A percentile compares a stretch with the other conserved stretches of the same genome.
phyloP scores from a whole-genome alignment of 1,284 basidiomycete species.

The Afroboletus lepidellus region DNA sequence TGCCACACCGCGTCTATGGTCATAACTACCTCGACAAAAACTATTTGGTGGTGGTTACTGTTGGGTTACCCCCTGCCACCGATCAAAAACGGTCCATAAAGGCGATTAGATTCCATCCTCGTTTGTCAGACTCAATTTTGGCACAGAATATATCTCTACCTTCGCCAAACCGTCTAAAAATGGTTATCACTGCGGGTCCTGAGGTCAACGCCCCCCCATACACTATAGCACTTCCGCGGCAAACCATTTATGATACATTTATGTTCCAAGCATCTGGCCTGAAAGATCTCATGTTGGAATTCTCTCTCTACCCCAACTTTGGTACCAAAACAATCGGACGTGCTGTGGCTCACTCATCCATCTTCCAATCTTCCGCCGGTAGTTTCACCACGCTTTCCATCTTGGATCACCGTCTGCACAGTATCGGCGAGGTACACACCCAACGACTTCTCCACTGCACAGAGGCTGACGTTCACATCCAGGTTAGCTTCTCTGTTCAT shows the following conservation, averaged over 20 bases:
- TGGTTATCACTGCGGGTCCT: conserved; percentile 85
- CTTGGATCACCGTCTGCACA: conserved; percentile 88
- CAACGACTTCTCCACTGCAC: conserved; percentile 1
- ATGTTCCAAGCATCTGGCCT: conserved; percentile 79
- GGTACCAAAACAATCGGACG: conserved; percentile 98
- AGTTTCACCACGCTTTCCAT: conserved; percentile 64
- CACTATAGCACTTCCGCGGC: conserved; percentile 83
- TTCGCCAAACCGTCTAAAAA: conserved; percentile 82
- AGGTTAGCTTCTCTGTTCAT: conserved; percentile 89
- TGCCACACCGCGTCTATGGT: conserved; percentile 90
- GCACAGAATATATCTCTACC: conserved; percentile 48
- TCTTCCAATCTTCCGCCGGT: conserved; percentile 62
- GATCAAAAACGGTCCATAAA: conserved; percentile 26
- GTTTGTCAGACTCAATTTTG: conserved; percentile 62
- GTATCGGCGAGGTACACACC: conserved; percentile 82
- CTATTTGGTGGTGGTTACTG: conserved; percentile 83
- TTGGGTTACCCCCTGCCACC: conserved; percentile 63
- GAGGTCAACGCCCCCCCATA: conserved; percentile 85
- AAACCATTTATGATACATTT: conserved; percentile 80
- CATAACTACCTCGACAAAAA: conserved; percentile 91
- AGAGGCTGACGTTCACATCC: conserved; percentile 14
- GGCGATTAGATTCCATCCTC: conserved; percentile 66
- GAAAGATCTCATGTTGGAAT: conserved; percentile 80
- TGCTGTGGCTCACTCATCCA: conserved; percentile 81
- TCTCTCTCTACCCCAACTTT: conserved; percentile 97